These are phyloP conservation scores for Dysphania ambrosioides DNA, from an alignment of 148 eudicot species.

Conservation along the genomic window DNA sequence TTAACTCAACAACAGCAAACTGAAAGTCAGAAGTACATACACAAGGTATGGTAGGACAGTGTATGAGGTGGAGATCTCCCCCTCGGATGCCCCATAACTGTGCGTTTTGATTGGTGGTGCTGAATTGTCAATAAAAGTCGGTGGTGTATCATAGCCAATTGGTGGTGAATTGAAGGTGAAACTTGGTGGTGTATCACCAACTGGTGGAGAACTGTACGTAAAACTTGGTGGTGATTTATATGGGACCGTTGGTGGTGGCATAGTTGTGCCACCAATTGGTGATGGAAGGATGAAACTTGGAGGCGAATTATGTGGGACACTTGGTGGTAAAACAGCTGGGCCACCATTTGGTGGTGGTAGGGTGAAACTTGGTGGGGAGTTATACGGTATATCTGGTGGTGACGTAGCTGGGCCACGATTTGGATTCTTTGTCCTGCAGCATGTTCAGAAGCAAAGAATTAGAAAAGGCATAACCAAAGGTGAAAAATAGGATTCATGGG, in stretches of 20 bases:
- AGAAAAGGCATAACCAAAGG: neutral
- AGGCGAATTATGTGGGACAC: neutral
- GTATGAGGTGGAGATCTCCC: slow-evolving; percentile 39
- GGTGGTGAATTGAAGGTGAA: slow-evolving; percentile 26
- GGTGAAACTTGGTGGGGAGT: slow-evolving; percentile 22
- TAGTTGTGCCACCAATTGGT: slow-evolving; percentile 15
- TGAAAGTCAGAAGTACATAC: slow-evolving; percentile 20
- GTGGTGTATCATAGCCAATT: slow-evolving; percentile 2
- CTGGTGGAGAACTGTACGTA: slow-evolving; percentile 27
- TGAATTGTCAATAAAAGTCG: neutral
- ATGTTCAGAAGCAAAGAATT: slow-evolving; percentile 13
- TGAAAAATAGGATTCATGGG: neutral
- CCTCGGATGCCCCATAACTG: slow-evolving; percentile 22
- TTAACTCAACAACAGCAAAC: slow-evolving; percentile 26
- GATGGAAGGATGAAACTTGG: slow-evolving; percentile 29
- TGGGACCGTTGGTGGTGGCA: slow-evolving; percentile 9
- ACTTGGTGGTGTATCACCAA: slow-evolving; percentile 22
- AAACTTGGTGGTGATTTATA: slow-evolving; percentile 21
- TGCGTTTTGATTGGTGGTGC: slow-evolving; percentile 26
- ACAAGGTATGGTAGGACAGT: slow-evolving; percentile 27
- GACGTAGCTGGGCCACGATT: slow-evolving; percentile 10
- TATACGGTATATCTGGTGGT: slow-evolving; percentile 8
- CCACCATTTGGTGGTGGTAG: slow-evolving; percentile 26
- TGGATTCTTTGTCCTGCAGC: slow-evolving; percentile 40
- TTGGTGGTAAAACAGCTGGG: slow-evolving; percentile 7